Conservation (phyloP, 2,329 filamentous ascomycete genomes). For the Aspergillus thermomutatus region DNA sequence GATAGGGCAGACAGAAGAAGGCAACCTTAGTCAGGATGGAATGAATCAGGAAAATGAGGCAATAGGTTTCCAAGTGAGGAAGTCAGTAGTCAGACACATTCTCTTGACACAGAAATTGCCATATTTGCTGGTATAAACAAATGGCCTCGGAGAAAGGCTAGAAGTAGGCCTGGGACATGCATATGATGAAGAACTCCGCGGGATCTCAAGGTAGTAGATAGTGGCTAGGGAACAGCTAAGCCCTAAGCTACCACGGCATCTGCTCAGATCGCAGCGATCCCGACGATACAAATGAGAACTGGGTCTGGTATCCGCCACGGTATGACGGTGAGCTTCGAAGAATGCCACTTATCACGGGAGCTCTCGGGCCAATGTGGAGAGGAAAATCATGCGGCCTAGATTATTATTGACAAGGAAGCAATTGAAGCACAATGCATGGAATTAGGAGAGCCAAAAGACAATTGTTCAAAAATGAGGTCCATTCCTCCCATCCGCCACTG, state of each 20-base stretch:
- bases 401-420: neutral
- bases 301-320: neutral
- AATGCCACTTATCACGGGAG: neutral
- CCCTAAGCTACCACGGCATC: neutral
- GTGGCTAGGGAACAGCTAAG: neutral
- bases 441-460: neutral
- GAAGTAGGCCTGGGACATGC: neutral
- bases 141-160: neutral
- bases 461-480: neutral
- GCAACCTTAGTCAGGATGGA: neutral
- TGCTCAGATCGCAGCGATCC: neutral
- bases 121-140: neutral
- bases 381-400: neutral
- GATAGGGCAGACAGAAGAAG: neutral
- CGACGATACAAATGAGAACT: neutral
- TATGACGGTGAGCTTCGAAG: neutral
- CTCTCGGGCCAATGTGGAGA: neutral
- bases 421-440: neutral
- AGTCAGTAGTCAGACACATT: neutral
- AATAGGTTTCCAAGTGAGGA: neutral
- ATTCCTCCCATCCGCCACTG: neutral
- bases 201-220: neutral
- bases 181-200: neutral
- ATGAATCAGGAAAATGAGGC: neutral
- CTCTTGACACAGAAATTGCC: neutral